Base-by-base conservation (phyloP, 2,329 filamentous ascomycete genomes). In the Hortaea sp. region DNA sequence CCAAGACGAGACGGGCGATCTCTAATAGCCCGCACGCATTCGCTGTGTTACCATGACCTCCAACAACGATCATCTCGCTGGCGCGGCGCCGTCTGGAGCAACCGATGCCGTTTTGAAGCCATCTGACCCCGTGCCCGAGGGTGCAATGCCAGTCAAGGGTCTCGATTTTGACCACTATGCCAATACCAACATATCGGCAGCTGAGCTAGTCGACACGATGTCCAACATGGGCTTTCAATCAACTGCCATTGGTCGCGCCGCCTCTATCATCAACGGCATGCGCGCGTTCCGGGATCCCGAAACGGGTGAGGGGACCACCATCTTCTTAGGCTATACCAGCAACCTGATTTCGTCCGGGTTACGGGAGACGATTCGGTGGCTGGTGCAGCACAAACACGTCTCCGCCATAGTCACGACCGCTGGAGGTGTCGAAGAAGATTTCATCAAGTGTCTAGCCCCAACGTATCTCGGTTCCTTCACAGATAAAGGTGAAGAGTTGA, bases 341-440 rank as follows among this genome's bases (percentile, higher is more conserved):
- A 98, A 98, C 65, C 76, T 98, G 57, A 95, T 98, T 60, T 97
- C 92, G 0, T 98, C 90, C 3, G 92, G 92, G 6, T 78, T 98
- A 29, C 81, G 92, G 45, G 89, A 94, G 55, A 89, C 89, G 32
- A 73, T 98, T 54, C 85, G 92, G 47, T 98, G 88, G 71, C 79
- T 98, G 1, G 89, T 94, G 39, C 79, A 97, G 69, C 88, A 98
- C 70, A 83, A 82, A 52, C 89, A 97, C 63, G 82, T 98, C 52
- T 92, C 88, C 1, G 85, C 84, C 55, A 87, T 98, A 59, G 92
- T 98, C 50, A 95, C 92, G 27, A 95, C 92, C 0, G 92, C 92
- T 0, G 92, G 92, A 39, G 92, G 92, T 42, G 79, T 98, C 44
- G 92, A 98, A 67, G 92, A 98, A 65, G 92, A 98, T 67, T 82